A percentile compares a stretch with the other conserved stretches of the same genome.
phyloP scores from a whole-genome alignment of 2,329 filamentous ascomycete species.

The Fusarium nematophilum region DNA sequence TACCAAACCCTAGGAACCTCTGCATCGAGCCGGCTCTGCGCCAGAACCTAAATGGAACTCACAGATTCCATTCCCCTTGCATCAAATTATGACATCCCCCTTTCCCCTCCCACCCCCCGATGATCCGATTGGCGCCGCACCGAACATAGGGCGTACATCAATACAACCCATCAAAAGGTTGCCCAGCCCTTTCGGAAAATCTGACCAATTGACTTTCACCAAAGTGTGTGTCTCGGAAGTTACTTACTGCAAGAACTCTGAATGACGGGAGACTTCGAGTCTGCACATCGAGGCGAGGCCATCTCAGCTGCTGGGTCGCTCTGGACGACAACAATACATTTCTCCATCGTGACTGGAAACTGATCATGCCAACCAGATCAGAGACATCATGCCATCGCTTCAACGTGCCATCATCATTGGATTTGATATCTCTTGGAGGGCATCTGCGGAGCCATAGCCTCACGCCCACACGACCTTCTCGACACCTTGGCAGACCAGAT shows the following conservation, averaged over 20 bases:
- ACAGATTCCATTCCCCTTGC: not conserved
- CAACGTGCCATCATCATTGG: slow-evolving; percentile 28
- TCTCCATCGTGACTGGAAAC: not conserved
- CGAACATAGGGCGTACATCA: not conserved
- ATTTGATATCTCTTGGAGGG: slow-evolving; percentile 19
- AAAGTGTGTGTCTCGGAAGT: not conserved
- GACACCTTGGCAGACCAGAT: slow-evolving; percentile 13
- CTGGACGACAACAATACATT: no score
- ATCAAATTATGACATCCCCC: not conserved
- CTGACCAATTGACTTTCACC: slow-evolving; percentile 10
- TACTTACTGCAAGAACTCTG: no score
- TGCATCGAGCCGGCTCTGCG: no score
- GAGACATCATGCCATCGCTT: slow-evolving; percentile 6
- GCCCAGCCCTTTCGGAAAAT: not conserved
- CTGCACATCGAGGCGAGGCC: no score
- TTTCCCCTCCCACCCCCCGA: not conserved
- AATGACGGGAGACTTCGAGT: no score
- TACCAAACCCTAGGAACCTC: no score
- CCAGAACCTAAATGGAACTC: not conserved
- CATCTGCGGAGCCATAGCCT: slow-evolving; percentile 25
- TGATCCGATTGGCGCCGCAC: not conserved
- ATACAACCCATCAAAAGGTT: no score
- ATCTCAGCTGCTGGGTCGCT: no score
- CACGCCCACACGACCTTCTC: slow-evolving; percentile 16
- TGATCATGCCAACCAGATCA: not conserved